A percentile compares a stretch with the other conserved stretches of the same genome.
phyloP scores from a whole-genome alignment of 2,329 filamentous ascomycete genomes.

The Ophiostoma perfectum region DNA sequence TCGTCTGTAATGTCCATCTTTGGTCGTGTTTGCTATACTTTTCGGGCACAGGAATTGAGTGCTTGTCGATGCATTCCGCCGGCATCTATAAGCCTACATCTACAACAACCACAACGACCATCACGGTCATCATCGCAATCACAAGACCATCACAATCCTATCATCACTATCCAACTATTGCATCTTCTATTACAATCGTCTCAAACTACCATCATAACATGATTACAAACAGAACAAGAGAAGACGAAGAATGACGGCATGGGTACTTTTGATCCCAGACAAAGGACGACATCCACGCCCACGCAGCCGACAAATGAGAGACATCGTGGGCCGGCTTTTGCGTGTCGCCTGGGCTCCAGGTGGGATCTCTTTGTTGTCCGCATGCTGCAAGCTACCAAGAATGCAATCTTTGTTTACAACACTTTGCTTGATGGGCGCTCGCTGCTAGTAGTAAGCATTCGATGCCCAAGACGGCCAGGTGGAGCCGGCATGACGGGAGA shows the following conservation, averaged over 20 bases:
- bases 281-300: conserved; percentile 3
- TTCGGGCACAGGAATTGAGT: too few relatives aligned
- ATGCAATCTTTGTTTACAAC: conserved; percentile 15
- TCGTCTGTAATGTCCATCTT: too few relatives aligned
- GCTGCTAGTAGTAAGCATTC: not conserved
- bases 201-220: not conserved
- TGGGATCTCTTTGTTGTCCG: not conserved
- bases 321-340: not conserved
- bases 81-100: too few relatives aligned
- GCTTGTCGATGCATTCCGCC: too few relatives aligned
- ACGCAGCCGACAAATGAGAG: not conserved
- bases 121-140: too few relatives aligned
- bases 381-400: not conserved
- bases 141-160: too few relatives aligned
- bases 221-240: not conserved
- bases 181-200: too few relatives aligned
- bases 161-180: too few relatives aligned
- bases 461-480: conserved; percentile 13
- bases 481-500: conserved; percentile 10
- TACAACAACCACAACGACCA: too few relatives aligned
- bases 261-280: not conserved
- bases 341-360: not conserved
- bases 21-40: too few relatives aligned
- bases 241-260: not conserved
- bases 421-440: not conserved